A percentile compares a stretch with the other conserved stretches of the same genome.
These are phyloP conservation scores for Torrubiella hemipterigena DNA, from an alignment of 2,329 filamentous ascomycete species.

Conservation along the genomic window DNA sequence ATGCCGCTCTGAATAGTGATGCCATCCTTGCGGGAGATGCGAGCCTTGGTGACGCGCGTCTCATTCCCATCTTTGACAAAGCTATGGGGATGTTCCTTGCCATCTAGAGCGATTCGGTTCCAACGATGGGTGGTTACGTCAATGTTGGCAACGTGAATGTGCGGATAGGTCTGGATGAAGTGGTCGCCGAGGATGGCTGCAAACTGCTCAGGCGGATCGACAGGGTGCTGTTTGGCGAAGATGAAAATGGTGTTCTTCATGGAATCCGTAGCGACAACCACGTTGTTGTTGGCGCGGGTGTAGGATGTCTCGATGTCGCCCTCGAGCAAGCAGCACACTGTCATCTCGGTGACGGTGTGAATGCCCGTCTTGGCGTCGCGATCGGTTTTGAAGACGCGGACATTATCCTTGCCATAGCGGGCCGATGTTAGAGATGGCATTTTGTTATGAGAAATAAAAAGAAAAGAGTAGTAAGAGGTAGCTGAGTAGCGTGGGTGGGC, in stretches of 20 bases:
- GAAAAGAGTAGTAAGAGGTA: neutral
- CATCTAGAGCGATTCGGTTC: conserved; percentile 79
- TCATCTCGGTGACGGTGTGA: conserved; percentile 90
- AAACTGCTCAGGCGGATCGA: conserved; percentile 88
- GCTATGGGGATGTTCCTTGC: conserved; percentile 85
- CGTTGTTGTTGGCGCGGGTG: conserved; percentile 86
- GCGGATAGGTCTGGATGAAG: conserved; percentile 77
- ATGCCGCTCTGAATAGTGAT: conserved; percentile 70
- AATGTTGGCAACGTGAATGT: conserved; percentile 78
- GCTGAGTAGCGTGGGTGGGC: too few species aligned
- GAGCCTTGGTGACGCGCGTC: conserved; percentile 70
- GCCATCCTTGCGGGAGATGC: conserved; percentile 53
- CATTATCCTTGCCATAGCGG: conserved; percentile 91
- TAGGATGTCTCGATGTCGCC: conserved; percentile 86
- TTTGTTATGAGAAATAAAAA: too few species aligned
- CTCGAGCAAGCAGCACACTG: conserved; percentile 82
- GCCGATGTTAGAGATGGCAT: conserved; percentile 51
- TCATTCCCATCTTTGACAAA: conserved; percentile 87
- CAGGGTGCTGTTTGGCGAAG: conserved; percentile 83
- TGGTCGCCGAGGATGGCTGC: conserved; percentile 75
- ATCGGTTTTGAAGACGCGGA: conserved; percentile 93
- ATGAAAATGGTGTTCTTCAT: conserved; percentile 98
- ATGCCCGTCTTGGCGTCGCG: conserved; percentile 62
- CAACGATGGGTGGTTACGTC: conserved; percentile 78
- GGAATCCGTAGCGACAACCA: conserved; percentile 90